A percentile compares a stretch with the other conserved stretches of the same genome.
phyloP scores from a whole-genome alignment of 2,329 filamentous ascomycete genomes.

The Colletotrichum euphorbiae region DNA sequence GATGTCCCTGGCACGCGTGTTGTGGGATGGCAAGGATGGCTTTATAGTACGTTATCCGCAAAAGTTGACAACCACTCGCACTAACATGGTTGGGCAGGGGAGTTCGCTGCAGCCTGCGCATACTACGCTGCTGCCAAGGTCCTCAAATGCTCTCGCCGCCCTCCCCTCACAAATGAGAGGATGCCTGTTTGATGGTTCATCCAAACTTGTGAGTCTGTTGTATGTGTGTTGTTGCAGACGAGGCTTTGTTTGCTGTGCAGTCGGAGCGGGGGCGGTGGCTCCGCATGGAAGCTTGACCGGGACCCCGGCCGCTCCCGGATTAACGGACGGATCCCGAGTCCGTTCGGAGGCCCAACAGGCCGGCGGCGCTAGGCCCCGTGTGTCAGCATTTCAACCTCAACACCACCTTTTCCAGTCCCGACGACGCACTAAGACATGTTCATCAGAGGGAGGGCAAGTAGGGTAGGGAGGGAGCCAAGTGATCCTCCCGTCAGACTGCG shows the following conservation, averaged over 20 bases:
- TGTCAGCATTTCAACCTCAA: background rate
- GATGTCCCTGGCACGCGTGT: conserved; percentile 12
- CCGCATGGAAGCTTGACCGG: conserved; percentile 12
- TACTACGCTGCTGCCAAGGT: background rate
- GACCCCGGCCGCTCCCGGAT: conserved; percentile 16
- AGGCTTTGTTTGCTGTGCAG: background rate
- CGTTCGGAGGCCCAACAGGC: conserved; percentile 11
- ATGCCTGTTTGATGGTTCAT: conserved; percentile 26
- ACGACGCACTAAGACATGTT: background rate
- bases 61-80: background rate
- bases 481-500: conserved; percentile 25
- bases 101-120: no score
- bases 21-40: conserved; percentile 22
- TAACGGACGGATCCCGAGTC: background rate
- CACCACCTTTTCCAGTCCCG: background rate
- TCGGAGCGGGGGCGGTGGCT: background rate
- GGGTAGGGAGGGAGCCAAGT: background rate
- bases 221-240: background rate
- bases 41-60: background rate
- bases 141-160: no score
- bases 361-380: conserved; percentile 12
- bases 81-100: background rate
- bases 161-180: no score
- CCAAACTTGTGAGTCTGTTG: background rate
- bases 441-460: background rate